Conservation (phyloP, 2,329 filamentous ascomycete genomes). For the Cladosporium sp. region DNA sequence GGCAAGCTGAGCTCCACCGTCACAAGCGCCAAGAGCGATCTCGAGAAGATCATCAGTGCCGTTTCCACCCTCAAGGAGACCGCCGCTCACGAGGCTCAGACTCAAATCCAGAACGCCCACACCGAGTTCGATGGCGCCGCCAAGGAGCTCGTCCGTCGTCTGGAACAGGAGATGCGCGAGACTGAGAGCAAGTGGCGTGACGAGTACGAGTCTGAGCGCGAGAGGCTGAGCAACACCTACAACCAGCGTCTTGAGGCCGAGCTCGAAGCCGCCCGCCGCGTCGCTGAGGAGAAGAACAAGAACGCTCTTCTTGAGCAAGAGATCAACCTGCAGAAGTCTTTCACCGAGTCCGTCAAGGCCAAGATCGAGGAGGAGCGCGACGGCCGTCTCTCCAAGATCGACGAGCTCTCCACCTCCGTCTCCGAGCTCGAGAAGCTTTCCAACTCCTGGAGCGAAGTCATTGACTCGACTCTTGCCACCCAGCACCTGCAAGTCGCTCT, state of each 20-base stretch:
- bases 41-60: constrained; percentile 74
- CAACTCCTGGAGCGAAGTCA: constrained; percentile 82
- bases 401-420: constrained; percentile 75
- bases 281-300: constrained; percentile 78
- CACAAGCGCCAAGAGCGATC: constrained; percentile 79
- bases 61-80: constrained; percentile 72
- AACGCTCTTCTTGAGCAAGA: constrained; percentile 91
- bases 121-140: constrained; percentile 84
- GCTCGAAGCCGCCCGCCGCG: constrained; percentile 73
- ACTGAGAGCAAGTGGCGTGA: constrained; percentile 82
- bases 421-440: constrained; percentile 84
- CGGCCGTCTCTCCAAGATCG: constrained; percentile 81
- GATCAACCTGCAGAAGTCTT: constrained; percentile 81
- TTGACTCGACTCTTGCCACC: constrained; percentile 87
- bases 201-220: constrained; percentile 86
- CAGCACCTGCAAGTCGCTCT: constrained; percentile 96
- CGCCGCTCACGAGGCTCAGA: constrained; percentile 69
- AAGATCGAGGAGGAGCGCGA: constrained; percentile 87
- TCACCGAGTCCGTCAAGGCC: constrained; percentile 72
- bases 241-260: constrained; percentile 77
- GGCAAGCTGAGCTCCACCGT: constrained; percentile 77
- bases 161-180: constrained; percentile 77
- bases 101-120: constrained; percentile 69
- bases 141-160: constrained; percentile 80
- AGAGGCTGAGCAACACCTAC: constrained; percentile 74